Conservation (phyloP, 495 filamentous ascomycete genomes). For the Xeromyces bisporus region DNA sequence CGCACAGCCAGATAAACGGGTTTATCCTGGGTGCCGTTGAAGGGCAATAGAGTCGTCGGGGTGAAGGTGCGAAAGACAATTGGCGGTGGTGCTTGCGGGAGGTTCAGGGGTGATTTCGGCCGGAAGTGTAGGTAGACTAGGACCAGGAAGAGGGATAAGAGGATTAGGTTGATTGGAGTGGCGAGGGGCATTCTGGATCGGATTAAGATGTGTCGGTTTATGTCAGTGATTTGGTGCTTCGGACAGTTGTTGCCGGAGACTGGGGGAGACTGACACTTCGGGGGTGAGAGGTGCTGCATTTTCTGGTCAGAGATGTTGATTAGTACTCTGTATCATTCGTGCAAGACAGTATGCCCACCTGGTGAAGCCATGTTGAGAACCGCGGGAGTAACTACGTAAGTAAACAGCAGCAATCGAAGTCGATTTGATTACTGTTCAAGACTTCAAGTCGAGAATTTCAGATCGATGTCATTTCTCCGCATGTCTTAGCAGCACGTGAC, state of each 20-base stretch:
- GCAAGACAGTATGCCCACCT: slow-evolving; percentile 3
- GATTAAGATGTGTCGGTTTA: no score
- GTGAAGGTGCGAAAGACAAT: slow-evolving; percentile 86
- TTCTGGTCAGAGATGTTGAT: slow-evolving; percentile 1
- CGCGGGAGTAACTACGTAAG: no score
- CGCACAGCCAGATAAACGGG: slow-evolving; percentile 77
- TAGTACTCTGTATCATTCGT: not conserved
- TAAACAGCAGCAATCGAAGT: no score
- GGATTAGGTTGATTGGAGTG: slow-evolving; percentile 65
- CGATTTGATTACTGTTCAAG: no score
- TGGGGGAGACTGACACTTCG: slow-evolving; percentile 19
- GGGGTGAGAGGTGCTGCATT: slow-evolving; percentile 10
- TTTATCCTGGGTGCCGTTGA: slow-evolving; percentile 57
- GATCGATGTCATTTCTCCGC: slow-evolving; percentile 1
- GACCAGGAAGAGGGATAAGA: slow-evolving; percentile 51
- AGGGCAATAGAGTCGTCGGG: slow-evolving; percentile 68
- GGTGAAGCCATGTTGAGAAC: slow-evolving; percentile 3
- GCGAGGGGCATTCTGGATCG: slow-evolving; percentile 38
- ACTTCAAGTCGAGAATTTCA: no score
- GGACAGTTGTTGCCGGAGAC: no score
- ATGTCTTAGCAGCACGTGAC: no score
- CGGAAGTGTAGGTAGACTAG: slow-evolving; percentile 52
- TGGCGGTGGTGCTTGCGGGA: slow-evolving; percentile 53
- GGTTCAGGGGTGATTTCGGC: slow-evolving; percentile 37
- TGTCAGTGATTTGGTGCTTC: no score